Evolutionary conservation across 192 early-diverging fungal species (phyloP).

Genomic region (Entomortierella beljakovae): DNA sequence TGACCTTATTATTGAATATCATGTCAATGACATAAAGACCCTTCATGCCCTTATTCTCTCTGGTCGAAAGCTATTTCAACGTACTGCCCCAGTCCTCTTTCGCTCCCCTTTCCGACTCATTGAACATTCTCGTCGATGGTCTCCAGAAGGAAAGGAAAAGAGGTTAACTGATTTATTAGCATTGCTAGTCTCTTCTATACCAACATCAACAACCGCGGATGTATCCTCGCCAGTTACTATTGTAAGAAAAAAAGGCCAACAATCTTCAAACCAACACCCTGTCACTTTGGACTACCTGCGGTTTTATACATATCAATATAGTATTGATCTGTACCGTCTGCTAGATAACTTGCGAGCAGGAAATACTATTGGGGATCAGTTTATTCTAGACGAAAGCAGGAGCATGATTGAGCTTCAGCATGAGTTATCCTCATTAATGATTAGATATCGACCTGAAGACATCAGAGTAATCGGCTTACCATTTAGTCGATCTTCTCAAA

Average conservation of each 20-base stretch:
- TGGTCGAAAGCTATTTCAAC: slow-evolving; percentile 30
- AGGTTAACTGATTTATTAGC: slow-evolving; percentile 25
- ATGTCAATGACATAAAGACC: slow-evolving; percentile 29
- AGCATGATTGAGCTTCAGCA: slow-evolving; percentile 18
- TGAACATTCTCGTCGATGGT: slow-evolving; percentile 12
- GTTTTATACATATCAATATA: slow-evolving; percentile 33
- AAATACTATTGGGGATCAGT: not conserved
- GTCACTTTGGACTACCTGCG: slow-evolving; percentile 43
- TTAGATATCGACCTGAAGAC: slow-evolving; percentile 25
- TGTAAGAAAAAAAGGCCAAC: not conserved
- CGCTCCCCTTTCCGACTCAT: slow-evolving; percentile 36
- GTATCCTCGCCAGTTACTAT: not conserved
- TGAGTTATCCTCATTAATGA: slow-evolving; percentile 11
- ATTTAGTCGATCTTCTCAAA: slow-evolving; percentile 5
- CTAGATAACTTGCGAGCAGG: slow-evolving; percentile 9
- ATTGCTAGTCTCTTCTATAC: slow-evolving; percentile 21
- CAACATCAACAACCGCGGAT: not conserved
- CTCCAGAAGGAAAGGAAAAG: slow-evolving; percentile 19
- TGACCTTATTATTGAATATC: slow-evolving; percentile 45
- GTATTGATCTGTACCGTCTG: slow-evolving; percentile 23
- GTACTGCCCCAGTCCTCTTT: slow-evolving; percentile 39
- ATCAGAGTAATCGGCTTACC: slow-evolving; percentile 34
- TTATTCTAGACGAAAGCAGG: slow-evolving; percentile 19
- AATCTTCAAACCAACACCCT: not conserved
- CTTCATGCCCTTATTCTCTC: slow-evolving; percentile 48